These are phyloP conservation scores for Phyllosticta citribraziliensis DNA, from an alignment of 2,329 filamentous ascomycete species.

Conservation along the genomic window DNA sequence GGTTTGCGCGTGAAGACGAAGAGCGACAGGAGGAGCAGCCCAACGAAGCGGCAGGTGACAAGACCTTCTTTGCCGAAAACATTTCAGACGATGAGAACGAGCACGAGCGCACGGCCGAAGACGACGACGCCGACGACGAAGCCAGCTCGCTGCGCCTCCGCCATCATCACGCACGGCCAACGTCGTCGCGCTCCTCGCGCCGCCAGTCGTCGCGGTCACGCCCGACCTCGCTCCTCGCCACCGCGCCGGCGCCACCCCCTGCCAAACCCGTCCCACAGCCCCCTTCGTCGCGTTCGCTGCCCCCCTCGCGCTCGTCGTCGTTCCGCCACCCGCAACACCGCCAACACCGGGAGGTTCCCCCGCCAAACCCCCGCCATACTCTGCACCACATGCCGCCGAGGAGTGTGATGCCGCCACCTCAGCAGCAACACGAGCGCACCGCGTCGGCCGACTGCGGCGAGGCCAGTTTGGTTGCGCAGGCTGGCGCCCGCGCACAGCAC, in stretches of 20 bases:
- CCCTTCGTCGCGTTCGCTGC: neutral
- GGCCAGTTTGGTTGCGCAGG: slow-evolving; percentile 19
- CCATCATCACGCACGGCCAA: slow-evolving; percentile 13
- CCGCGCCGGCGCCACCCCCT: neutral
- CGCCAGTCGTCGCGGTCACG: neutral
- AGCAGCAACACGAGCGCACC: slow-evolving; percentile 20
- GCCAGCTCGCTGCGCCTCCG: slow-evolving; percentile 17
- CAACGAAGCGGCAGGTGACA: neutral
- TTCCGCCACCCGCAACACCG: neutral
- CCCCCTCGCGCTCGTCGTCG: neutral
- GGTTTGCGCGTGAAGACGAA: slow-evolving; percentile 17
- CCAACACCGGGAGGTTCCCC: neutral
- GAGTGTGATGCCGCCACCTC: slow-evolving; percentile 4
- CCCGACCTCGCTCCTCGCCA: neutral
- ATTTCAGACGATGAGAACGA: slow-evolving; percentile 12
- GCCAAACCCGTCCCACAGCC: neutral
- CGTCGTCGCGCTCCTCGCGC: neutral
- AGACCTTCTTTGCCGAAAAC: slow-evolving; percentile 15
- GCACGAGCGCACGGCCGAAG: slow-evolving; percentile 3
- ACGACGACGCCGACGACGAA: neutral
- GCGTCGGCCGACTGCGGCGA: slow-evolving; percentile 23
- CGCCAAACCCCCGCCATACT: neutral
- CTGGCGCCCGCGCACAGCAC: slow-evolving; percentile 4
- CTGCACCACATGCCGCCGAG: neutral
- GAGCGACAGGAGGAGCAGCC: slow-evolving; percentile 12